Base-by-base conservation (phyloP, 345 rosid species). In the Hirschfeldia incana region DNA sequence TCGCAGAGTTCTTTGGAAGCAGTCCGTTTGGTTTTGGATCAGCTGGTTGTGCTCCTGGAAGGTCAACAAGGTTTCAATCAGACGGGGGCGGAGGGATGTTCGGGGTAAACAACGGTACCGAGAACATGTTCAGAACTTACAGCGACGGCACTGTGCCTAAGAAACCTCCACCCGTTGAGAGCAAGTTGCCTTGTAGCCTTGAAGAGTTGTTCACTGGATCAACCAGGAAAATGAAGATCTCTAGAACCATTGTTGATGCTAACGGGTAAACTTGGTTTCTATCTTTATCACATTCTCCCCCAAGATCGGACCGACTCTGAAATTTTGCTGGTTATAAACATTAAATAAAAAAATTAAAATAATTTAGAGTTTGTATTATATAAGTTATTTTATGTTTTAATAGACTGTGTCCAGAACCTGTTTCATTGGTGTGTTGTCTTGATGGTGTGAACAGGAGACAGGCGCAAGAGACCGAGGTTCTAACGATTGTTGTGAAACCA, bases 141-240 rank as follows among this genome's bases (percentile, higher is more conserved):
- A 90, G 89, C 8, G 97, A 92, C 4, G 89, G 90, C 3, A 82
- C 81, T 5, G 49, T 26, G 0, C 88, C 88, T 0, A 87, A 85
- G 81, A 95, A 93, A 81, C 97, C 99, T 57, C 91, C 99, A 4
- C 89, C 97, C 0, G 95, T 95, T 2, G 99, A 95, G 81, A 93
- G 90, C 81, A 93, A 90, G 70, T 83, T 95, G 85, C 92, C 96
- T 55, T 95, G 99, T 86, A 91, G 80, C 76, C 99, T 95, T 28
- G 96, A 88, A 83, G 99, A 95, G 81, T 80, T 95, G 32, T 93
- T 88, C 57, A 29, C 90, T 42, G 98, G 99, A 67, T 93, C 98
- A 16, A 93, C 98, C 1, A 86, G 99, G 85, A 95, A 93, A 75
- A 95, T 95, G 99, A 95, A 91, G 90, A 95, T 95, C 61, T 95